A percentile compares a stretch with the other conserved stretches of the same genome.
phyloP scores from a whole-genome alignment of 1,284 basidiomycete species.

The Cryptococcus wingfieldii region DNA sequence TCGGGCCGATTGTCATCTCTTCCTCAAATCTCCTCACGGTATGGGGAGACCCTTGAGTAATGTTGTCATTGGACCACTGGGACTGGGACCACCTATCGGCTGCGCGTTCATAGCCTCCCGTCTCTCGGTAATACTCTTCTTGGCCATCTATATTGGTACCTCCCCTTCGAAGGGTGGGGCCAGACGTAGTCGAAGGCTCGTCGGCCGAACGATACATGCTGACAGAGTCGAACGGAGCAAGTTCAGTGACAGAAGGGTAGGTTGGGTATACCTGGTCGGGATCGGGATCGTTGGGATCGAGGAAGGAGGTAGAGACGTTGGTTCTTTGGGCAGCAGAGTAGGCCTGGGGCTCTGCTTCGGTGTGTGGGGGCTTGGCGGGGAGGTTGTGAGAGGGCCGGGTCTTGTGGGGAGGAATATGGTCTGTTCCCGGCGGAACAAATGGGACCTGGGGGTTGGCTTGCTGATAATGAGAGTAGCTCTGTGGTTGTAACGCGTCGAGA shows the following conservation, averaged over 20 bases:
- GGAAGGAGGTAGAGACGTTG: constrained; percentile 1
- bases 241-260: constrained; percentile 17
- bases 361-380: not conserved
- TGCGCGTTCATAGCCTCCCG: constrained; percentile 3
- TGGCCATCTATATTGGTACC: constrained; percentile 36
- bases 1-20: constrained; percentile 25
- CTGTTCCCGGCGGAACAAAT: not conserved
- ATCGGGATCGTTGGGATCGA: constrained; percentile 3
- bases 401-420: not conserved
- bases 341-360: not conserved
- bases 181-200: constrained; percentile 10
- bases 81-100: constrained; percentile 11
- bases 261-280: constrained; percentile 1
- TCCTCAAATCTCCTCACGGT: constrained; percentile 20
- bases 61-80: constrained; percentile 16
- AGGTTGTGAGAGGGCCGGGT: not conserved
- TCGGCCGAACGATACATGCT: constrained; percentile 31
- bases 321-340: not conserved
- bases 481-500: constrained; percentile 13
- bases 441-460: constrained; percentile 3
- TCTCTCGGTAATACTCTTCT: constrained; percentile 11
- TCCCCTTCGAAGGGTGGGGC: constrained; percentile 12
- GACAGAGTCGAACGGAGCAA: constrained; percentile 28
- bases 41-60: constrained; percentile 18
- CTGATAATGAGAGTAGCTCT: constrained; percentile 8